A percentile compares a stretch with the other conserved stretches of the same genome.
Evolutionary conservation across 306 rosid genomes (phyloP).

Genomic region (barrel medic (Medicago truncatula)): DNA sequence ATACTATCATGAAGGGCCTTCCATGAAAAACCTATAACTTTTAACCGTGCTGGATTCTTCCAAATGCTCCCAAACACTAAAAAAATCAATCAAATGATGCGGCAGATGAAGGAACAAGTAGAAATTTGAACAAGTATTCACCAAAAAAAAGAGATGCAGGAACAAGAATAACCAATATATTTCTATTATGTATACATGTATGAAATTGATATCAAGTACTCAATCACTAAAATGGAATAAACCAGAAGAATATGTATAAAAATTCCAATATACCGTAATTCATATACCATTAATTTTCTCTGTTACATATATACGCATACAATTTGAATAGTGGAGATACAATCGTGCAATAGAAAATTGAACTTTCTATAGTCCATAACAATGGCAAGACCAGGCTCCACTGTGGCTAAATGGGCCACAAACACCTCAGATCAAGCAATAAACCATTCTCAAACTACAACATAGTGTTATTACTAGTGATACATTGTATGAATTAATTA

Average conservation of each 20-base stretch:
- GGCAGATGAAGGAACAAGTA: no score
- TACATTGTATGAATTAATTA: slow-evolving; percentile 5
- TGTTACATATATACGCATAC: background rate
- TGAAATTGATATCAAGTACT: no score
- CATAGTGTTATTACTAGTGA: background rate
- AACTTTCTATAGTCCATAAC: slow-evolving; percentile 16
- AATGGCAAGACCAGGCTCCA: slow-evolving; percentile 41
- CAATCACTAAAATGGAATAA: background rate
- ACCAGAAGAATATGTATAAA: background rate
- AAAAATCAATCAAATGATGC: no score
- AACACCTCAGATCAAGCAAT: slow-evolving; percentile 37
- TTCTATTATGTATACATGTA: no score
- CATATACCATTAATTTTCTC: background rate
- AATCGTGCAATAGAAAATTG: background rate
- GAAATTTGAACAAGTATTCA: no score
- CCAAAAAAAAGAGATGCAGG: no score
- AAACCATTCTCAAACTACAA: background rate
- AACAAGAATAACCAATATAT: no score
- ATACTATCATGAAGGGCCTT: no score
- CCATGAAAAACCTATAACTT: no score
- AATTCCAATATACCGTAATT: slow-evolving; percentile 12
- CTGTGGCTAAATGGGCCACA: slow-evolving; percentile 25
- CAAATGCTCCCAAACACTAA: no score
- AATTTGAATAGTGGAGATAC: background rate
- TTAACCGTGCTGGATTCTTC: no score